These are phyloP conservation scores for Entomortierella chlamydospora DNA, from an alignment of 192 early-diverging fungal genomes.

Conservation along the genomic window DNA sequence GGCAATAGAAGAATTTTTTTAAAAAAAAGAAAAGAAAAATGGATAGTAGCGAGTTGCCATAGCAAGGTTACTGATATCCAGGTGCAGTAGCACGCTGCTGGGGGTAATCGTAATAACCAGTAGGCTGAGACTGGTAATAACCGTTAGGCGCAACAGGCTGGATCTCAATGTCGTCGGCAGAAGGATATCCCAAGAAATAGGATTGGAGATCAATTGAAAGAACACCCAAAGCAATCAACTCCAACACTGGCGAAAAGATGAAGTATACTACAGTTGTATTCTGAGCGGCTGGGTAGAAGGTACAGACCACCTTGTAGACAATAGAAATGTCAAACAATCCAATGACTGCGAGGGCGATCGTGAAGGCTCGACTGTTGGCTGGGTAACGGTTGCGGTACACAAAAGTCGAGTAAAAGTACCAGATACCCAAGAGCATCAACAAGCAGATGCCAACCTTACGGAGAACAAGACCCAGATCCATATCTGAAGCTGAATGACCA, in stretches of 20 bases:
- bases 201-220: constrained; percentile 19
- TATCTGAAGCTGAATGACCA: not conserved
- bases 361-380: not conserved
- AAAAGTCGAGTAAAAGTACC: constrained; percentile 10
- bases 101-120: no score
- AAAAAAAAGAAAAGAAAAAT: no score
- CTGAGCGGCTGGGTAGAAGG: constrained; percentile 2
- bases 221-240: constrained; percentile 8
- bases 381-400: constrained; percentile 11
- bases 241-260: constrained; percentile 24
- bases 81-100: no score
- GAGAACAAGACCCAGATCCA: constrained; percentile 1
- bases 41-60: no score
- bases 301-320: constrained; percentile 28
- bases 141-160: not conserved
- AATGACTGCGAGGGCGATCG: not conserved
- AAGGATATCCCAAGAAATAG: constrained; percentile 14
- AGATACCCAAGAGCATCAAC: not conserved
- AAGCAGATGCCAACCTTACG: constrained; percentile 14
- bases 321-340: constrained; percentile 14
- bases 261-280: not conserved
- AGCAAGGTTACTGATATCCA: no score
- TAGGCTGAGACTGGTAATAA: no score
- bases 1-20: no score
- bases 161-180: constrained; percentile 1